phyloP scores from a whole-genome alignment of 1,284 basidiomycete genomes.

The Boletellus sp. region DNA sequence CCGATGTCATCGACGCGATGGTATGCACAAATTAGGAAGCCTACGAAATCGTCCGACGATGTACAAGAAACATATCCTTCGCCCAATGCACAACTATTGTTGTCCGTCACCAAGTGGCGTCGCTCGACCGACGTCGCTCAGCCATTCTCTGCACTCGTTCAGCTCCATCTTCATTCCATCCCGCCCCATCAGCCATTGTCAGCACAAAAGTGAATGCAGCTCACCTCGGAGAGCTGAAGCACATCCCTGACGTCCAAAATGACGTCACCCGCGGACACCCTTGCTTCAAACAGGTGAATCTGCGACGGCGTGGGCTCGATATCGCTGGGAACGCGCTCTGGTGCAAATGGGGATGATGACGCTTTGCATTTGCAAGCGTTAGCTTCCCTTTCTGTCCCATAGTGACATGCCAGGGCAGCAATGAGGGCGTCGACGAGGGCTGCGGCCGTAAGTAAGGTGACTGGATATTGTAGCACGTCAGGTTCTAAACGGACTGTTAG shows the following conservation, averaged over 20 bases:
- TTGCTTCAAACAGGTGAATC: slow-evolving; percentile 30
- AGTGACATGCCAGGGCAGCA: slow-evolving; percentile 36
- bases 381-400: slow-evolving; percentile 34
- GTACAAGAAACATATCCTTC: background rate
- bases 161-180: slow-evolving; percentile 23
- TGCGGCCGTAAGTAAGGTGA: slow-evolving; percentile 49
- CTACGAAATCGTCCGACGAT: background rate
- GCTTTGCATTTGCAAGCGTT: slow-evolving; percentile 7
- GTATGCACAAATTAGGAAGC: slow-evolving; percentile 16
- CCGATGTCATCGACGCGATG: slow-evolving; percentile 13
- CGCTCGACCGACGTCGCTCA: slow-evolving; percentile 8
- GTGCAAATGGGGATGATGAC: background rate
- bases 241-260: slow-evolving; percentile 44
- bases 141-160: slow-evolving; percentile 25
- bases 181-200: background rate
- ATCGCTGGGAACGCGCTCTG: background rate
- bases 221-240: slow-evolving; percentile 42
- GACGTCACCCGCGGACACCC: slow-evolving; percentile 37
- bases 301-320: slow-evolving; percentile 14
- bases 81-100: no score
- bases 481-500: slow-evolving; percentile 35
- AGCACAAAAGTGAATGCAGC: slow-evolving; percentile 7
- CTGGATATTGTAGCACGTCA: slow-evolving; percentile 47
- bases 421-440: slow-evolving; percentile 45
- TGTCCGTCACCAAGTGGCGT: no score